phyloP scores from a whole-genome alignment of 179 eudicot genomes.

The Monotropa hypopitys region DNA sequence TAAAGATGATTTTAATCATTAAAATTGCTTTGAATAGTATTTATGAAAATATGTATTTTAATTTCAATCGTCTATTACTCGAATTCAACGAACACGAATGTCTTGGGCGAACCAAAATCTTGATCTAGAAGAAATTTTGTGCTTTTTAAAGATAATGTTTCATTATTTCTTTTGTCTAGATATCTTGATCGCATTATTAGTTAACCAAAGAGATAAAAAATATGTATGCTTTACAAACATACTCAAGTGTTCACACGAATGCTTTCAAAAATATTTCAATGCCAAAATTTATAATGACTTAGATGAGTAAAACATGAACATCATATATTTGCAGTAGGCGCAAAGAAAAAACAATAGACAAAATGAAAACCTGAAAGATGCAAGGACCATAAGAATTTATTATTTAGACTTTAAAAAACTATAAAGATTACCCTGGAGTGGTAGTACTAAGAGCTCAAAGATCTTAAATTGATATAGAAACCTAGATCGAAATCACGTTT shows the following conservation, averaged over 20 bases:
- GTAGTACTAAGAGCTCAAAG: not conserved
- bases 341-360: too few relatives aligned
- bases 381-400: not conserved
- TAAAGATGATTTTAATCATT: too few relatives aligned
- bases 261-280: not conserved
- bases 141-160: too few relatives aligned
- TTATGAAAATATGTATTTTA: too few relatives aligned
- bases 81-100: too few relatives aligned
- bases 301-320: not conserved
- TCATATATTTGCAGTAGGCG: not conserved
- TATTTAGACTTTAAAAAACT: not conserved
- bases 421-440: not conserved
- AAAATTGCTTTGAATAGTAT: too few relatives aligned
- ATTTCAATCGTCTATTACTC: too few relatives aligned
- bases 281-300: not conserved
- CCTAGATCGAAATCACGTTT: not conserved
- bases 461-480: not conserved
- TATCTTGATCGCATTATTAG: not conserved
- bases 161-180: not conserved
- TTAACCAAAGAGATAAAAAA: not conserved
- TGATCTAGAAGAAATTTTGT: too few relatives aligned
- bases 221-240: not conserved
- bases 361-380: not conserved
- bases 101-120: too few relatives aligned
- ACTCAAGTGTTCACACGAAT: not conserved